These are phyloP conservation scores for Lipomyces starkeyi DNA, from an alignment of 805 yeast genomes.

Conservation along the genomic window DNA sequence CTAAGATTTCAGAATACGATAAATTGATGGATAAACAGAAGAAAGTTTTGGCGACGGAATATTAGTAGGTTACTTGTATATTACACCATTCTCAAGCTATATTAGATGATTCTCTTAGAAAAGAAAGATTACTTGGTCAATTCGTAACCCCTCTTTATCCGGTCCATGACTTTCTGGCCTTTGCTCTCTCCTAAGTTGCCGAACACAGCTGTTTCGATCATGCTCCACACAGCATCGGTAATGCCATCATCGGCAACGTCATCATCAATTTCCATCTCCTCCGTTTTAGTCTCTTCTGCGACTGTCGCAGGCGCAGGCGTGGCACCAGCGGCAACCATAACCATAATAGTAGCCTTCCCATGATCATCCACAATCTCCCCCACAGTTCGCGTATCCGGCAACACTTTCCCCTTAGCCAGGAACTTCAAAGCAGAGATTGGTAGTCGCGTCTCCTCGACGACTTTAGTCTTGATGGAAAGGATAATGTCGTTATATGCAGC, in stretches of 20 bases:
- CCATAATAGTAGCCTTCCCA: conserved; percentile 32
- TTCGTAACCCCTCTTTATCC: conserved; percentile 25
- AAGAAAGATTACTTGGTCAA: conserved; percentile 6
- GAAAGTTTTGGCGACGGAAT: conserved; percentile 32
- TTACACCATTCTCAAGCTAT: background rate
- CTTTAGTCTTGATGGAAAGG: conserved; percentile 18
- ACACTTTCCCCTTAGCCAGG: conserved; percentile 32
- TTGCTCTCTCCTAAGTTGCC: conserved; percentile 19
- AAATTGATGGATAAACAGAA: conserved; percentile 40
- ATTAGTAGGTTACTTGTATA: conserved; percentile 2
- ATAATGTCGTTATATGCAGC: conserved; percentile 26
- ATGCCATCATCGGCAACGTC: conserved; percentile 10
- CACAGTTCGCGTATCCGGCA: conserved; percentile 28
- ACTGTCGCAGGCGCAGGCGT: conserved; percentile 14
- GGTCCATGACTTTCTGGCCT: conserved; percentile 19
- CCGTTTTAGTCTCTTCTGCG: conserved; percentile 2
- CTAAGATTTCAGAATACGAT: conserved; percentile 57
- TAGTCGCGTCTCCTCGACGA: conserved; percentile 16
- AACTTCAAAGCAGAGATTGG: conserved; percentile 20
- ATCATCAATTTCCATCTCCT: background rate
- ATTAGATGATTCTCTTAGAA: background rate
- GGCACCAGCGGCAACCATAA: conserved; percentile 29
- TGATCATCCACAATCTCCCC: conserved; percentile 29
- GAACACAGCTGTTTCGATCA: conserved; percentile 15
- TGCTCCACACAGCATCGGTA: conserved; percentile 23